These are phyloP conservation scores for Phytophthora capsici DNA, from an alignment of 352 stramenopile genomes.

Conservation along the genomic window DNA sequence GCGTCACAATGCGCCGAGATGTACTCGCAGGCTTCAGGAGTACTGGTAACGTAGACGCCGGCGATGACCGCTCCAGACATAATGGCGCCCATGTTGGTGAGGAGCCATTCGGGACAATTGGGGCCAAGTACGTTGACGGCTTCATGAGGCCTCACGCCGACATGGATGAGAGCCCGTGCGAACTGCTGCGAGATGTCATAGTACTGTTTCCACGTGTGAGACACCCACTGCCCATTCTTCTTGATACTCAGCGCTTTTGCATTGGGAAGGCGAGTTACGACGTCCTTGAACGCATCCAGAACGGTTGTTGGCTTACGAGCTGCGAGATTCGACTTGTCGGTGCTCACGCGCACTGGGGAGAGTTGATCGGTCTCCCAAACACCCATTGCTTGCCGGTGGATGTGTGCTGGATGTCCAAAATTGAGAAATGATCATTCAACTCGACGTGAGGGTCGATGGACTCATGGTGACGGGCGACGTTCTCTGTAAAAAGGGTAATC, in stretches of 20 bases:
- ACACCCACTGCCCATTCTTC: conserved; percentile 52
- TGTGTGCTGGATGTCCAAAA: background rate
- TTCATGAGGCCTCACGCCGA: conserved; percentile 74
- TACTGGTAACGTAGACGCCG: conserved; percentile 89
- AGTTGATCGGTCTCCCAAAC: conserved; percentile 33
- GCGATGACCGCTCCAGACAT: conserved; percentile 79
- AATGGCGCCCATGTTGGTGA: conserved; percentile 82
- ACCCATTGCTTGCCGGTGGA: conserved; percentile 17
- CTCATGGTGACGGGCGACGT: background rate
- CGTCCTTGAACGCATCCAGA: conserved; percentile 44
- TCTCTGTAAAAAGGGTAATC: conserved; percentile 8
- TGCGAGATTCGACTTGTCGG: conserved; percentile 26
- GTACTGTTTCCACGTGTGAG: conserved; percentile 80
- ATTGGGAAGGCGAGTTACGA: conserved; percentile 32
- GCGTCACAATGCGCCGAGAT: conserved; percentile 82
- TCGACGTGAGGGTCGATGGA: background rate
- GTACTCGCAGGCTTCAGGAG: conserved; percentile 73
- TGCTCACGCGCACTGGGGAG: conserved; percentile 20
- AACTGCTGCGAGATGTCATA: conserved; percentile 70
- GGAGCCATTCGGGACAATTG: conserved; percentile 89
- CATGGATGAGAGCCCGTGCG: conserved; percentile 74
- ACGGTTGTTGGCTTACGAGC: conserved; percentile 46
- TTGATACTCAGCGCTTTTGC: conserved; percentile 50
- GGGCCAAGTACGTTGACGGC: conserved; percentile 84
- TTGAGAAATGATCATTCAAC: conserved; percentile 23